Evolutionary conservation across 2,329 filamentous ascomycete genomes (phyloP).

Genomic region (Clathrospora elynae): DNA sequence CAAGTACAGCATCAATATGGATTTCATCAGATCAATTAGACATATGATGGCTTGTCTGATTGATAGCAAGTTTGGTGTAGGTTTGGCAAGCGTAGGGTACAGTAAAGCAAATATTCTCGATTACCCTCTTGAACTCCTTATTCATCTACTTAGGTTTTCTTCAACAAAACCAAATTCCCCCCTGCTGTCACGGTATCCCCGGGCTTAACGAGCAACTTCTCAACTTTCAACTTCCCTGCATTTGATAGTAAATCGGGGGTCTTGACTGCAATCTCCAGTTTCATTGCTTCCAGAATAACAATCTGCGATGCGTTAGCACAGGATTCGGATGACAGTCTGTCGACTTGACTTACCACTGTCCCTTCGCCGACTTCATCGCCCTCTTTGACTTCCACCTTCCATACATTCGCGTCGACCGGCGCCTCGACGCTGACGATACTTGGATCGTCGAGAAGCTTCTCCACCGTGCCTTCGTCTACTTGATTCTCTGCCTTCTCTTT

Average conservation of each 20-base stretch:
- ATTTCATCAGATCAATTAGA: too few relatives aligned
- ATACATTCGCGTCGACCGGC: slow-evolving; percentile 54
- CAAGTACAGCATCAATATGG: too few relatives aligned
- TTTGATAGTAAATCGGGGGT: slow-evolving; percentile 35
- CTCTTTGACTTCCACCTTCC: slow-evolving; percentile 52
- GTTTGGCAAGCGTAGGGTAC: too few relatives aligned
- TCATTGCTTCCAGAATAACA: slow-evolving; percentile 55
- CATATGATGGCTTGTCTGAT: too few relatives aligned
- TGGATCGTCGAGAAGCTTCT: slow-evolving; percentile 54
- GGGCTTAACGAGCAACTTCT: slow-evolving; percentile 51
- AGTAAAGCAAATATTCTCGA: too few relatives aligned
- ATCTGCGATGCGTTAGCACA: slow-evolving; percentile 29
- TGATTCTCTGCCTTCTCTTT: slow-evolving; percentile 51
- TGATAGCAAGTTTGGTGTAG: too few relatives aligned
- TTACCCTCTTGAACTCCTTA: too few relatives aligned
- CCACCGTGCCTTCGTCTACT: slow-evolving; percentile 57
- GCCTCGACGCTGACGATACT: slow-evolving; percentile 48
- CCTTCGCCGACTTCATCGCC: slow-evolving; percentile 43
- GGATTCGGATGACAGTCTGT: not conserved
- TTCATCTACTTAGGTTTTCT: slow-evolving; percentile 4
- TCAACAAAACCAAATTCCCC: slow-evolving; percentile 38
- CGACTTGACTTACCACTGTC: slow-evolving; percentile 32
- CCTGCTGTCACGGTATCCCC: slow-evolving; percentile 50
- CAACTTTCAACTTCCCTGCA: slow-evolving; percentile 36
- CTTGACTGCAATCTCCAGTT: slow-evolving; percentile 54